A percentile compares a stretch with the other conserved stretches of the same genome.
phyloP scores from a whole-genome alignment of 2,329 filamentous ascomycete species.

The Colletotrichum tropicale region DNA sequence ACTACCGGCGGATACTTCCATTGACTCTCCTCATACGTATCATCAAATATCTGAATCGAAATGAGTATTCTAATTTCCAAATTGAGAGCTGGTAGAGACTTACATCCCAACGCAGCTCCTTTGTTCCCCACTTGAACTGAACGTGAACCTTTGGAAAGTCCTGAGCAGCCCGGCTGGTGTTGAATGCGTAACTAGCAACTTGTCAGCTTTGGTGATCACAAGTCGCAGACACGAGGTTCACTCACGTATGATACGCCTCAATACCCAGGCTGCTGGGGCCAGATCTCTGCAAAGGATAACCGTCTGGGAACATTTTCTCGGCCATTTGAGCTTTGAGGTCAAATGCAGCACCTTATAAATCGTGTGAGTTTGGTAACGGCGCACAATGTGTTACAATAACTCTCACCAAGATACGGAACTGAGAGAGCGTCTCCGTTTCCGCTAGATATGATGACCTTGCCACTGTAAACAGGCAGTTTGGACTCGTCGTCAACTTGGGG shows the following conservation, averaged over 20 bases:
- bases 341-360: conserved; percentile 1
- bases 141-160: conserved; percentile 23
- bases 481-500: conserved; percentile 28
- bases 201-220: not conserved
- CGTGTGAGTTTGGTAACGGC: no score
- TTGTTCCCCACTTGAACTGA: conserved; percentile 15
- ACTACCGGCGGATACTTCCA: conserved; percentile 31
- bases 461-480: conserved; percentile 37
- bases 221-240: not conserved
- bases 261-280: conserved; percentile 1
- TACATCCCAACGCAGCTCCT: conserved; percentile 23
- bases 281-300: not conserved
- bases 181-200: conserved; percentile 3
- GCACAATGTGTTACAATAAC: not conserved
- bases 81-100: not conserved
- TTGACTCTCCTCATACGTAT: conserved; percentile 24
- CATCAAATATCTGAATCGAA: conserved; percentile 26
- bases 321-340: conserved; percentile 11
- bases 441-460: conserved; percentile 33
- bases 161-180: conserved; percentile 16
- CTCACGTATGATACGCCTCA: not conserved
- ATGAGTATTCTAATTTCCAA: not conserved
- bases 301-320: conserved; percentile 1
- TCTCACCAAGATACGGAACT: conserved; percentile 35
- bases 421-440: conserved; percentile 34